These are phyloP conservation scores for Solanum dulcamara DNA, from an alignment of 257 asterid species.

Conservation along the genomic window DNA sequence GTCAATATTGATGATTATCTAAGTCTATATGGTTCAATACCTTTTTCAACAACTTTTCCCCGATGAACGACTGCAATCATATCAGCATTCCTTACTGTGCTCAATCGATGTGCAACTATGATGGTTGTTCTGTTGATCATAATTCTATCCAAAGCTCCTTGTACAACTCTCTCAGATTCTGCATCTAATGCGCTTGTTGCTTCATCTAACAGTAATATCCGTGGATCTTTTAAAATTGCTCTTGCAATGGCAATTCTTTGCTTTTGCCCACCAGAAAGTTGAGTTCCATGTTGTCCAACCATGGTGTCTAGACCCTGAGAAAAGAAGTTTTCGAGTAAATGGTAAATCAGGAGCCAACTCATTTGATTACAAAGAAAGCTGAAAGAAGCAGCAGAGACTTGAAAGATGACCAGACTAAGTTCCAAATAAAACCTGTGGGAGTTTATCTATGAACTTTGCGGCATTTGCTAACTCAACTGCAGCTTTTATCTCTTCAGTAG, in stretches of 20 bases:
- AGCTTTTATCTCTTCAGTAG: constrained; percentile 42
- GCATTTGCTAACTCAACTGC: constrained; percentile 77
- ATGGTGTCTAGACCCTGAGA: constrained; percentile 56
- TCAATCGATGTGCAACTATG: constrained; percentile 73
- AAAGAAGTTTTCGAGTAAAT: background rate
- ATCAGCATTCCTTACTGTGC: constrained; percentile 72
- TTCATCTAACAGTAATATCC: constrained; percentile 70
- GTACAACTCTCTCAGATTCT: constrained; percentile 76
- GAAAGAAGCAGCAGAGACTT: background rate
- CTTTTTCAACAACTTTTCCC: constrained; percentile 75
- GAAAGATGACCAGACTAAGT: background rate
- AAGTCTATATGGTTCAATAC: constrained; percentile 9
- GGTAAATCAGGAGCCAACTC: background rate
- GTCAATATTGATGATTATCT: background rate
- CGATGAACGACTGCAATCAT: constrained; percentile 66
- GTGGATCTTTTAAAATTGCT: constrained; percentile 69
- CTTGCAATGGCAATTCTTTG: constrained; percentile 83
- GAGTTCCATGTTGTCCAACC: constrained; percentile 90
- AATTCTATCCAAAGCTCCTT: constrained; percentile 72
- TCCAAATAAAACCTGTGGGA: constrained; percentile 46
- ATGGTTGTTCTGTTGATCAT: constrained; percentile 77
- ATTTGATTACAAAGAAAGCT: background rate
- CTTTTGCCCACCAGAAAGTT: constrained; percentile 90
- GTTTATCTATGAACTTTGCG: constrained; percentile 60
- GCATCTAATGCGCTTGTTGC: constrained; percentile 93